Conservation (phyloP, 2,329 filamentous ascomycete genomes). For the Fusarium camptoceras region DNA sequence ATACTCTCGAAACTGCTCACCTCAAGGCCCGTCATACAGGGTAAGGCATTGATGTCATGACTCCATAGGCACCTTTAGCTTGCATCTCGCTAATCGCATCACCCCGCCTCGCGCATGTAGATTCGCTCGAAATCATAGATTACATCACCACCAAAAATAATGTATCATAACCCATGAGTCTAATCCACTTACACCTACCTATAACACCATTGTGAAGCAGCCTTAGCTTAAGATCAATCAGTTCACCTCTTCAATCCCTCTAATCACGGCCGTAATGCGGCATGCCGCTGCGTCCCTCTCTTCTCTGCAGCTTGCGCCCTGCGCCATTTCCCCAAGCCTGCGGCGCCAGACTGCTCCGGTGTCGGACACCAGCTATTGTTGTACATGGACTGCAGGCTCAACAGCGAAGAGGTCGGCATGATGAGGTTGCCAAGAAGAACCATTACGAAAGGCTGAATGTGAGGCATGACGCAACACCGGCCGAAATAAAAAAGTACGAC, state of each 20-base stretch:
- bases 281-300: slow-evolving; percentile 65
- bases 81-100: slow-evolving; percentile 38
- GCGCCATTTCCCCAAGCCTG: slow-evolving; percentile 40
- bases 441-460: slow-evolving; percentile 88
- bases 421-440: slow-evolving; percentile 57
- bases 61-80: neutral
- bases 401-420: slow-evolving; percentile 33
- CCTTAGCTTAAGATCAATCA: neutral
- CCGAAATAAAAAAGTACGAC: slow-evolving; percentile 84
- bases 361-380: slow-evolving; percentile 22
- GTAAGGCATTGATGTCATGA: slow-evolving; percentile 2
- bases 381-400: slow-evolving; percentile 19
- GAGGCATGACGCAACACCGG: slow-evolving; percentile 73
- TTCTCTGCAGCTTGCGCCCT: slow-evolving; percentile 42
- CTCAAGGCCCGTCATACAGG: neutral
- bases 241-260: neutral
- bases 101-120: slow-evolving; percentile 34
- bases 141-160: slow-evolving; percentile 46
- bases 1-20: neutral
- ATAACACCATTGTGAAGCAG: slow-evolving; percentile 2
- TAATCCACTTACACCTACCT: slow-evolving; percentile 7
- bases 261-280: slow-evolving; percentile 64
- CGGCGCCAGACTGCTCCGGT: slow-evolving; percentile 34
- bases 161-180: slow-evolving; percentile 9
- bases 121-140: slow-evolving; percentile 31